Percentiles rank a stretch among this genome's conserved stretches.
These are phyloP conservation scores for Moesziomyces sp. DNA, from an alignment of 1,284 basidiomycete genomes.

Conservation along the genomic window DNA sequence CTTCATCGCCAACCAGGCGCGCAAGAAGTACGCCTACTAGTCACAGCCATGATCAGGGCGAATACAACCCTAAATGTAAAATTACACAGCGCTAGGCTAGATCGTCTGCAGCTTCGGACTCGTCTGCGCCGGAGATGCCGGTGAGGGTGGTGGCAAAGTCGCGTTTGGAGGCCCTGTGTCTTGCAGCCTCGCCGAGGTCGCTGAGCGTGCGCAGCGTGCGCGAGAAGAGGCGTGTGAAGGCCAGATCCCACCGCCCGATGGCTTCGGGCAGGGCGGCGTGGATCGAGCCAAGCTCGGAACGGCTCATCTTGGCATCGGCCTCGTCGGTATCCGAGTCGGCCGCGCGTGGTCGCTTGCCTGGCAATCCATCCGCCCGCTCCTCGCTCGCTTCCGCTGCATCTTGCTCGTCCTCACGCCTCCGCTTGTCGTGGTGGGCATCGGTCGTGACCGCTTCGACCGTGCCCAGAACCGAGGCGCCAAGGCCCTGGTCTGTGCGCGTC, in stretches of 20 bases:
- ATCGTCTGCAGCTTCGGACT: conserved; percentile 20
- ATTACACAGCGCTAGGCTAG: not conserved
- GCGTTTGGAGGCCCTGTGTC: conserved; percentile 4
- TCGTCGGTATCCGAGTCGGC: conserved; percentile 13
- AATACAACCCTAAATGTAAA: too few relatives aligned
- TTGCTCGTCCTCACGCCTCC: conserved; percentile 17
- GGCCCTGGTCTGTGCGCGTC: conserved; percentile 11
- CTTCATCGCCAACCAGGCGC: conserved; percentile 27
- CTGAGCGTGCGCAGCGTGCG: conserved; percentile 45
- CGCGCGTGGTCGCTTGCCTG: conserved; percentile 25
- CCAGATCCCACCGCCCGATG: conserved; percentile 48
- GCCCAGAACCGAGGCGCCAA: conserved; percentile 35
- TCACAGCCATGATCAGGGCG: not conserved
- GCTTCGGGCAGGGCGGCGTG: conserved; percentile 30
- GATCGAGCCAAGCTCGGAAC: conserved; percentile 39
- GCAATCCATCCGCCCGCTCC: conserved; percentile 21
- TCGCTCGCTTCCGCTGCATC: conserved; percentile 4
- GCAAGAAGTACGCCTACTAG: conserved; percentile 46
- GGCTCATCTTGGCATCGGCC: conserved; percentile 25
- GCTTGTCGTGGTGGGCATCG: conserved; percentile 13
- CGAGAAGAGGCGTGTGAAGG: conserved; percentile 47
- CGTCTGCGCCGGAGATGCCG: conserved; percentile 32
- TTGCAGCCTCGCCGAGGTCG: conserved; percentile 30
- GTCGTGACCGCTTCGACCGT: conserved; percentile 22
- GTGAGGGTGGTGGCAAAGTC: conserved; percentile 19